Conservation (phyloP, 257 asterid species). For the Scutellaria barbata region DNA sequence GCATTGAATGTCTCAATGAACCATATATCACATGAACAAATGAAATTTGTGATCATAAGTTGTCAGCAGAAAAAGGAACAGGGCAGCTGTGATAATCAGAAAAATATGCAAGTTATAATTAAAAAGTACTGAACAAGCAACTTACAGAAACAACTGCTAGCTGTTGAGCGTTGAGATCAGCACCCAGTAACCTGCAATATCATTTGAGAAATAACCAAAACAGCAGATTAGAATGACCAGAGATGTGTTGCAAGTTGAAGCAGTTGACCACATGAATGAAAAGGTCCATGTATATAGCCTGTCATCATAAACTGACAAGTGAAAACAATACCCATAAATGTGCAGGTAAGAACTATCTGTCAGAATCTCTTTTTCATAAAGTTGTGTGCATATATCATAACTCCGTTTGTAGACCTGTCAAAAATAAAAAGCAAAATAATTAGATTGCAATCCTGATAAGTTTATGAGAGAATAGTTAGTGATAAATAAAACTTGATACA, state of each 20-base stretch:
- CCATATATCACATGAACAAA: slow-evolving; percentile 23
- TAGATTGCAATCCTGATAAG: slow-evolving; percentile 27
- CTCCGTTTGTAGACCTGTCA: slow-evolving; percentile 94
- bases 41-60: slow-evolving; percentile 13
- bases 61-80: slow-evolving; percentile 1
- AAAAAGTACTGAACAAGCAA: slow-evolving; percentile 22
- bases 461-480: not conserved
- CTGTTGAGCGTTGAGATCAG: slow-evolving; percentile 86
- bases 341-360: slow-evolving; percentile 81
- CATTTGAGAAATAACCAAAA: slow-evolving; percentile 31
- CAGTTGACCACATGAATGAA: slow-evolving; percentile 3
- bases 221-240: slow-evolving; percentile 27
- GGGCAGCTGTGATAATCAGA: not conserved
- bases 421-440: slow-evolving; percentile 23
- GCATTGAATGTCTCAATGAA: not conserved
- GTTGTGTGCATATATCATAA: slow-evolving; percentile 80
- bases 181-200: slow-evolving; percentile 71
- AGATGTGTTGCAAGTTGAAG: slow-evolving; percentile 20
- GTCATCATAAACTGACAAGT: slow-evolving; percentile 29
- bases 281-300: slow-evolving; percentile 12
- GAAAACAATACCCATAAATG: slow-evolving; percentile 75
- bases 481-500: not conserved
- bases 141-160: slow-evolving; percentile 93
- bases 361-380: slow-evolving; percentile 91
- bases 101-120: not conserved